Evolutionary conservation across 2,329 filamentous ascomycete genomes (phyloP).

Genomic region (Aspergillus ochraceus): DNA sequence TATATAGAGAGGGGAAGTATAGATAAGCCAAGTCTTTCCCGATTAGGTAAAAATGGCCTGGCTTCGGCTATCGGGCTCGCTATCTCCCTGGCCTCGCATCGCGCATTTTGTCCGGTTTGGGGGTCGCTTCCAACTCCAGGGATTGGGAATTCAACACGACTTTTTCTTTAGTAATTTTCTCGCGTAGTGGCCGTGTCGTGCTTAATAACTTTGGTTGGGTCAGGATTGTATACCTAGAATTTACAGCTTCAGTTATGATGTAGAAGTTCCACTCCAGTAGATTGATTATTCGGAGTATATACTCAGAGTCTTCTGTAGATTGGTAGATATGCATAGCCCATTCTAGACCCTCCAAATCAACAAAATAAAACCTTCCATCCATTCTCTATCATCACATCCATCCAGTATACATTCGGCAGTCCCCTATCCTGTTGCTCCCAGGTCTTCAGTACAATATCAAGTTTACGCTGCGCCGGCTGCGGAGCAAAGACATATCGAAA

Average conservation of each 20-base stretch:
- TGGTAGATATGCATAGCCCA: background rate
- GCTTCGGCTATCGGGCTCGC: too few relatives aligned
- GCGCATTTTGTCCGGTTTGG: background rate
- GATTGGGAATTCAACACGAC: too few relatives aligned
- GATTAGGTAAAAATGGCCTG: background rate
- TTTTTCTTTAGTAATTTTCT: too few relatives aligned
- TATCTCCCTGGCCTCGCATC: background rate
- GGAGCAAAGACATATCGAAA: background rate
- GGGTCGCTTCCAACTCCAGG: background rate
- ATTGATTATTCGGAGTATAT: too few relatives aligned
- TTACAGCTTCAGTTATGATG: too few relatives aligned
- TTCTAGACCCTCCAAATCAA: background rate
- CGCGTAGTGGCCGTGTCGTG: too few relatives aligned
- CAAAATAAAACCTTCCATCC: background rate
- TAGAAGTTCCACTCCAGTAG: too few relatives aligned
- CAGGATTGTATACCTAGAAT: too few relatives aligned
- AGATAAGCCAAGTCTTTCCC: background rate
- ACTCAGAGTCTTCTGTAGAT: background rate
- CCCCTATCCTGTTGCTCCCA: background rate
- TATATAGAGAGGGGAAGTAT: too few relatives aligned
- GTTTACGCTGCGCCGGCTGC: background rate
- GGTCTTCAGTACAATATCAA: background rate
- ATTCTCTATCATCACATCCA: background rate
- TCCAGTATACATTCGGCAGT: background rate
- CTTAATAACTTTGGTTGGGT: background rate